Evolutionary conservation across 441 rosid genomes (phyloP).

Genomic region (Eruca vesicaria): DNA sequence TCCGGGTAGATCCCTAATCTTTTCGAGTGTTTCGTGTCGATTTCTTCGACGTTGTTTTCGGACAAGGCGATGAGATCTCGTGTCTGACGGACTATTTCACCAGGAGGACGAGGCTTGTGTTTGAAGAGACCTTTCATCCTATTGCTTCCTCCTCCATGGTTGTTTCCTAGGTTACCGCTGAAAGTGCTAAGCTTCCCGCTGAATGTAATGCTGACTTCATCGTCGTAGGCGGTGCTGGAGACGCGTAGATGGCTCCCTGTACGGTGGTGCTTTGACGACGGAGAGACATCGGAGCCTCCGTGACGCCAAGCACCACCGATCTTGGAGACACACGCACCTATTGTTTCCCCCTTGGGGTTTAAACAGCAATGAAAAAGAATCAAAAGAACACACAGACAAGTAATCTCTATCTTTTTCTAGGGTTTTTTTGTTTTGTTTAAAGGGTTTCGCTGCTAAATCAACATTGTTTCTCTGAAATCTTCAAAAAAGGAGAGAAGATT

Average conservation of each 20-base stretch:
- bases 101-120: conserved; percentile 52
- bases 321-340: conserved; percentile 42
- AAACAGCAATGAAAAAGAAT: not conserved
- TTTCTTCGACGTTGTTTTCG: conserved; percentile 19
- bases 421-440: conserved; percentile 19
- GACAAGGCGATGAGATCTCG: conserved; percentile 50
- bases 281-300: conserved; percentile 25
- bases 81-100: conserved; percentile 54
- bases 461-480: conserved; percentile 10
- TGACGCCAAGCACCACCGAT: conserved; percentile 34
- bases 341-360: not conserved
- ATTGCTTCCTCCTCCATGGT: conserved; percentile 18
- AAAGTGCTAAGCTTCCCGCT: conserved; percentile 32
- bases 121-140: conserved; percentile 66
- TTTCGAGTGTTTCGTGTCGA: conserved; percentile 46
- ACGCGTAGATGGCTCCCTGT: conserved; percentile 35
- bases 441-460: conserved; percentile 20
- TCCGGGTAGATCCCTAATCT: conserved; percentile 49
- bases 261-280: conserved; percentile 36
- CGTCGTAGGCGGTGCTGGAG: conserved; percentile 25
- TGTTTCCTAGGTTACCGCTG: conserved; percentile 29
- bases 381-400: not conserved
- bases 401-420: not conserved
- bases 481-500: not conserved
- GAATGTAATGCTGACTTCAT: conserved; percentile 18